A percentile compares a stretch with the other conserved stretches of the same genome.
Conservation (phyloP, 768 basidiomycete species). For the Tulasnella sp. region DNA sequence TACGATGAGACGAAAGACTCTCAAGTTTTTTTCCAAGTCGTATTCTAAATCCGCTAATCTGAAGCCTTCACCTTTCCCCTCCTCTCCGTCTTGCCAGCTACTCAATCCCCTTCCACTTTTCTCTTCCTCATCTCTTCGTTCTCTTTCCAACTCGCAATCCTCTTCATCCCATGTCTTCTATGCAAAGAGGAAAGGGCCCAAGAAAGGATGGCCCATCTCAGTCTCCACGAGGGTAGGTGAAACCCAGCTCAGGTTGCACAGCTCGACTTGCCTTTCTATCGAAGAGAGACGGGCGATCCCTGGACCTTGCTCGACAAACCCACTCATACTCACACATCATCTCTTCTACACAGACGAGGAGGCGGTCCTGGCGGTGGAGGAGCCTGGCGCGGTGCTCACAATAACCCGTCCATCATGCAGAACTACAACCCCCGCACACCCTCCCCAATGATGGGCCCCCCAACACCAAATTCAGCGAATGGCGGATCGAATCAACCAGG, state of each 20-base stretch:
- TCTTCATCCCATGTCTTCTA: slow-evolving; percentile 20
- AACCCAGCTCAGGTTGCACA: neutral
- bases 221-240: slow-evolving; percentile 27
- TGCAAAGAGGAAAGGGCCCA: slow-evolving; percentile 24
- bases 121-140: slow-evolving; percentile 26
- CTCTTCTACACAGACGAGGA: slow-evolving; percentile 28
- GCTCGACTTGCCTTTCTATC: slow-evolving; percentile 13
- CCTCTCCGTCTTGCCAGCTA: slow-evolving; percentile 24
- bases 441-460: slow-evolving; percentile 18
- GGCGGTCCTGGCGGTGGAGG: slow-evolving; percentile 25
- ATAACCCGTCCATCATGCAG: slow-evolving; percentile 34
- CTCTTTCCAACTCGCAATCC: slow-evolving; percentile 8
- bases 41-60: slow-evolving; percentile 25
- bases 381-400: slow-evolving; percentile 31
- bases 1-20: neutral
- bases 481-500: neutral
- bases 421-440: slow-evolving; percentile 30
- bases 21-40: slow-evolving; percentile 17
- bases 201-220: slow-evolving; percentile 30
- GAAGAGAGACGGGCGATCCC: neutral
- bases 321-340: neutral
- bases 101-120: slow-evolving; percentile 18
- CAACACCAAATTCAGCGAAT: slow-evolving; percentile 15
- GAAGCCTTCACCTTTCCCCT: slow-evolving; percentile 7
- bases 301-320: neutral